phyloP scores from a whole-genome alignment of 31 red algal genomes.

The Asparagopsis taxiformis region DNA sequence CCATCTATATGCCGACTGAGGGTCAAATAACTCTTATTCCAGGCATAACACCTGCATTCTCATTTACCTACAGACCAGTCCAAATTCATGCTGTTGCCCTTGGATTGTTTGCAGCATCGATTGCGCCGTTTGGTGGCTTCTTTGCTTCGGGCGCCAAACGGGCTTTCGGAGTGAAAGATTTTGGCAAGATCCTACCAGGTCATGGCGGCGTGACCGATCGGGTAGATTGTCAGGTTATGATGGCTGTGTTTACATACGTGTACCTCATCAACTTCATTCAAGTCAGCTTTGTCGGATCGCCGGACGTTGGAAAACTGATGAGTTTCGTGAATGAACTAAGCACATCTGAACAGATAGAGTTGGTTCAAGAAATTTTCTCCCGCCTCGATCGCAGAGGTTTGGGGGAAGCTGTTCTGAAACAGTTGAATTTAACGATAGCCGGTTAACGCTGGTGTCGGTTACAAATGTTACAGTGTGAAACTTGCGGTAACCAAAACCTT shows the following conservation, averaged over 20 bases:
- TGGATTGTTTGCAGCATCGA: slow-evolving; percentile 75
- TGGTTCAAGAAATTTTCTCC: slow-evolving; percentile 65
- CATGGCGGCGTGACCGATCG: slow-evolving; percentile 98
- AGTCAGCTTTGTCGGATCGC: slow-evolving; percentile 74
- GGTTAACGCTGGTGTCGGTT: slow-evolving; percentile 1
- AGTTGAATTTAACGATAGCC: slow-evolving; percentile 31
- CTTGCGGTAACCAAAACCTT: no score
- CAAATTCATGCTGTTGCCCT: slow-evolving; percentile 87
- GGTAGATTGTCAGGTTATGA: slow-evolving; percentile 97
- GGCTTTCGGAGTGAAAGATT: slow-evolving; percentile 94
- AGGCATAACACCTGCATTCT: slow-evolving; percentile 17
- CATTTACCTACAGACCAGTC: slow-evolving; percentile 65
- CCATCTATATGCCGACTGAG: slow-evolving; percentile 14
- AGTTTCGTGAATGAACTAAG: slow-evolving; percentile 75
- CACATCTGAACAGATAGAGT: slow-evolving; percentile 68
- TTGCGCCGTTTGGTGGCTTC: slow-evolving; percentile 98
- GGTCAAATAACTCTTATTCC: slow-evolving; percentile 20
- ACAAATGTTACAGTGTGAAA: no score
- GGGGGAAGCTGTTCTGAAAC: slow-evolving; percentile 16
- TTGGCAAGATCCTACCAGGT: slow-evolving; percentile 87
- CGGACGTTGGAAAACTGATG: slow-evolving; percentile 94
- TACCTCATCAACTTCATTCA: slow-evolving; percentile 96
- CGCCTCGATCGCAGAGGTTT: slow-evolving; percentile 45
- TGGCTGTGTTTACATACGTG: slow-evolving; percentile 98
- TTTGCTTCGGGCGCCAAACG: slow-evolving; percentile 98